Conservation (phyloP, 257 asterid genomes). For the Catharanthus roseus region DNA sequence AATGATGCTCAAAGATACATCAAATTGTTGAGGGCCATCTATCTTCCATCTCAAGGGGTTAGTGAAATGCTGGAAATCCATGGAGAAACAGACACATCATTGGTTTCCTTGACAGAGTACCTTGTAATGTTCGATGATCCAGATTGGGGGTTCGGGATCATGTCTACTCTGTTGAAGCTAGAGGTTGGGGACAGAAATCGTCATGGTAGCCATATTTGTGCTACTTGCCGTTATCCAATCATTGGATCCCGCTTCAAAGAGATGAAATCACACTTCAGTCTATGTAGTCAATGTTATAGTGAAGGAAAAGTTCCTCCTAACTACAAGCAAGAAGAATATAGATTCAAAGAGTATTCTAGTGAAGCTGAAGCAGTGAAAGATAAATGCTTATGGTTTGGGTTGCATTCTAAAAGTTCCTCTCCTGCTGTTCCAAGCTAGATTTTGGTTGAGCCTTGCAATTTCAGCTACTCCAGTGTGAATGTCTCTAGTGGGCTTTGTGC, state of each 20-base stretch:
- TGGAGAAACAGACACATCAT: slow-evolving; percentile 57
- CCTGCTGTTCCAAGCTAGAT: slow-evolving; percentile 37
- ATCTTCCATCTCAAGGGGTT: slow-evolving; percentile 70
- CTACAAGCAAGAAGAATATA: slow-evolving; percentile 77
- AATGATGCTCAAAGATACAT: slow-evolving; percentile 69
- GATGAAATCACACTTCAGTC: slow-evolving; percentile 61
- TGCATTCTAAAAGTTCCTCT: slow-evolving; percentile 58
- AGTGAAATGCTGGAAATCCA: slow-evolving; percentile 80
- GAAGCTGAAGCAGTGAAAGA: slow-evolving; percentile 90
- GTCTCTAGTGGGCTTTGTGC: slow-evolving; percentile 25
- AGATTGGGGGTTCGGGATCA: slow-evolving; percentile 87
- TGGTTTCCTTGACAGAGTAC: slow-evolving; percentile 57
- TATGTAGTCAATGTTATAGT: slow-evolving; percentile 82
- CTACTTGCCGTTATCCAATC: slow-evolving; percentile 77
- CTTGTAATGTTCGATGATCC: slow-evolving; percentile 74
- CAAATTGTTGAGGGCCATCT: slow-evolving; percentile 71
- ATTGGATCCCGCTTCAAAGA: slow-evolving; percentile 95
- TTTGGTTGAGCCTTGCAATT: slow-evolving; percentile 9
- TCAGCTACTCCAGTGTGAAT: slow-evolving; percentile 27
- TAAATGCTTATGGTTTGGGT: slow-evolving; percentile 79
- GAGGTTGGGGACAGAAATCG: slow-evolving; percentile 87
- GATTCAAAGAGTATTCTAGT: slow-evolving; percentile 73
- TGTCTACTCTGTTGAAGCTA: slow-evolving; percentile 69
- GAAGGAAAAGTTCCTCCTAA: slow-evolving; percentile 83
- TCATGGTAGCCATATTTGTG: slow-evolving; percentile 80